Evolutionary conservation across 768 basidiomycete species (phyloP), one percentile per base, ranked within the genome.

Genomic region (Amanita phalloides): DNA sequence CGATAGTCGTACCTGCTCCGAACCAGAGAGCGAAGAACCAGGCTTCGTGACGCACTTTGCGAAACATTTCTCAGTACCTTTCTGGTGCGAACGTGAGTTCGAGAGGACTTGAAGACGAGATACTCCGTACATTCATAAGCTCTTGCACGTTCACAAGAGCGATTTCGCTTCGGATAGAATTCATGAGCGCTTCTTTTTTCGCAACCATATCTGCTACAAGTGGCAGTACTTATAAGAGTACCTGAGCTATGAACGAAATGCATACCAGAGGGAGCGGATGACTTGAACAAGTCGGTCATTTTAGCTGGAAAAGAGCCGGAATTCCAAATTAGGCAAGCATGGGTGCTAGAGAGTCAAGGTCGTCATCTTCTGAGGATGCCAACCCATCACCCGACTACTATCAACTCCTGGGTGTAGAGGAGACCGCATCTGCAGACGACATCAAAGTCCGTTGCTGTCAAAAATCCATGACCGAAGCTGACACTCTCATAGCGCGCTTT

Each of bases 381-480:
- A 60, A 58, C 6, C 32, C 51, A 4, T 60, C 64, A 6, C 64
- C 74, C 14, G 85, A 94, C 62, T 95, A 93, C 64, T 96, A 96
- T 63, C 71, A 84, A 48, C 74, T 95, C 13, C 71, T 96, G 3
- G 81, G 82, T 39, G 77, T 96, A 1, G 80, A 83, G 36, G 91
- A 94, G 60, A 77, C 81, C 53, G 93, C 92, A 2, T 85, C 84
- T 1, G 66, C 75, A 17, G 91, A 93, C 39, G 94, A 97, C 64
- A 95, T 97, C 68, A 93, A 85, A 76, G 93, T 81, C 26, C 47
- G 54, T 39, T 36, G 42, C 49, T 43, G 23, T 28, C 32, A 42
- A 54, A 9, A 26, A 7, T 9, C 25, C 35, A 1, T 23, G 13
- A 4, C 26, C 42, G 33, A 17, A 47, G 45, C 23, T 49, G 51